Base-by-base conservation (phyloP, 306 rosid species). In the Ceratonia siliqua region DNA sequence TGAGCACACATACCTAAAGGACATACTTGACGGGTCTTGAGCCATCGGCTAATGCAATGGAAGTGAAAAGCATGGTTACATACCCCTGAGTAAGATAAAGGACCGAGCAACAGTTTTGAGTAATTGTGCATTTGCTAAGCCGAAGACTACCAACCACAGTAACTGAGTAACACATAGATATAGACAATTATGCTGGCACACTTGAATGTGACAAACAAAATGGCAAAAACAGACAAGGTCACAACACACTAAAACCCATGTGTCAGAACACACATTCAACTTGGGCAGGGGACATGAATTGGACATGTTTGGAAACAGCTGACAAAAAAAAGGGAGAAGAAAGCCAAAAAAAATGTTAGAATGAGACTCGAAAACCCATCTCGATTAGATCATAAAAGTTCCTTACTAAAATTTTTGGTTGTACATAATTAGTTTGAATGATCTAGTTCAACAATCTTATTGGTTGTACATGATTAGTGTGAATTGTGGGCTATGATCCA, bases 11-110 rank as follows among this genome's bases (percentile, higher is more conserved):
- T 85, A 88, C 97, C 97, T 71, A 94, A 48, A 6, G 98, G 98
- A 4, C 98, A 94, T 14, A 91, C 97, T 84, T 94, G 98, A 45
- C 97, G 92, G 39, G 96, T 94, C 85, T 91, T 91, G 46, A 94
- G 88, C 97, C 98, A 94, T 68, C 91, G 82, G 87, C 97, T 94
- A 18, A 94, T 94, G 89, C 96, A 94, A 79, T 94, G 97, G 75
- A 94, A 94, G 82, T 94, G 97, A 75, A 94, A 94, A 33, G 98
- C 97, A 74, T 94, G 98, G 86, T 84, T 84, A 48, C 88, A 84
- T 58, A 84, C 83, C 39, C 88, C 85, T 84, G 81, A 32, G 36
- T 7, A 62, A 17, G 36, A 54, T 21, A 57, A 42, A 69, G 54
- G 72, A 21, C 77, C 66, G 22, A 36, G 72, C 25, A 68, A 77